Evolutionary conservation across 371 early-diverging fungal species (phyloP).

Genomic region (Mucor sp.): DNA sequence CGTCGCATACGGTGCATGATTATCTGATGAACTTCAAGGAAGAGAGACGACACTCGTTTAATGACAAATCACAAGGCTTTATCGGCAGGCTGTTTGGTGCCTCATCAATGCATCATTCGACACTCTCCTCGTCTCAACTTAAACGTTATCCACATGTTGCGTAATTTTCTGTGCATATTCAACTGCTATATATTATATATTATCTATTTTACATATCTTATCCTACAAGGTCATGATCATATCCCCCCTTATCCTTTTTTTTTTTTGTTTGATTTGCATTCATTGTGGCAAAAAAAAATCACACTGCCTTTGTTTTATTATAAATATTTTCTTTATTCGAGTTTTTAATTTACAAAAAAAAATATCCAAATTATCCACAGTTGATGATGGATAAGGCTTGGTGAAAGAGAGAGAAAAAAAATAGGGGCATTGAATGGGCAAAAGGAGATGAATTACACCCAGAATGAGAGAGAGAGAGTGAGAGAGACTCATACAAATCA

Average conservation of each 20-base stretch:
- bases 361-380: neutral
- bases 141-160: conserved; percentile 13
- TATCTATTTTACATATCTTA: neutral
- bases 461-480: too few species aligned
- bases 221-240: neutral
- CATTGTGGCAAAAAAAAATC: neutral
- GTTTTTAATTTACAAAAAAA: conserved; percentile 1
- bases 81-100: conserved; percentile 17
- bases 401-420: neutral
- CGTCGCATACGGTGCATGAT: conserved; percentile 17
- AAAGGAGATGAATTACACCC: neutral
- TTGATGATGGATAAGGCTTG: neutral
- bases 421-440: neutral
- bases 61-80: conserved; percentile 5
- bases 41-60: conserved; percentile 21
- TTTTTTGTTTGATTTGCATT: neutral
- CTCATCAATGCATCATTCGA: neutral
- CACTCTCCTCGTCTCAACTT: conserved; percentile 13
- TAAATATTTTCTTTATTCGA: neutral
- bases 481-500: neutral
- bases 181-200: neutral
- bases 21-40: conserved; percentile 18
- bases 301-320: neutral
- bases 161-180: conserved; percentile 3
- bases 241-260: too few species aligned